Percentiles rank a stretch among this genome's conserved stretches.
These are phyloP conservation scores for Penicillium bialowiezense DNA, from an alignment of 495 filamentous ascomycete species.

Conservation along the genomic window DNA sequence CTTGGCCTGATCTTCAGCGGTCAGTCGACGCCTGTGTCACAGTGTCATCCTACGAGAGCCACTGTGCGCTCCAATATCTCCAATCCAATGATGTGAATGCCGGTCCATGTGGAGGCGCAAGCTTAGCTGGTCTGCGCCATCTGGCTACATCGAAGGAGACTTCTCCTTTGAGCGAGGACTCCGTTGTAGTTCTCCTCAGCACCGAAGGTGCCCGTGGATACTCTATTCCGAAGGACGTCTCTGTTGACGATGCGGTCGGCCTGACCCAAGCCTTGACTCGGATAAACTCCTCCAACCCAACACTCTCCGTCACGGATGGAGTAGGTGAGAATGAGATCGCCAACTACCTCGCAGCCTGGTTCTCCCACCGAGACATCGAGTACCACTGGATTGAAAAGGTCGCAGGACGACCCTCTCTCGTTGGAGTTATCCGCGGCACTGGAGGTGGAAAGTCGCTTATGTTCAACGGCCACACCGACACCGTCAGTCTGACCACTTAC, in stretches of 20 bases:
- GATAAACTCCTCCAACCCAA: slow-evolving; percentile 46
- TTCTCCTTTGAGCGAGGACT: slow-evolving; percentile 36
- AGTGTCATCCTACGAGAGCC: slow-evolving; percentile 55
- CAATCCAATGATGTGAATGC: slow-evolving; percentile 39
- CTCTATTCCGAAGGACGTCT: slow-evolving; percentile 26
- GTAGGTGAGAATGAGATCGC: slow-evolving; percentile 41
- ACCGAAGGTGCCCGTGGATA: slow-evolving; percentile 49
- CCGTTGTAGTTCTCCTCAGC: slow-evolving; percentile 53
- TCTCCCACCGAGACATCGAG: slow-evolving; percentile 45
- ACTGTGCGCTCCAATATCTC: slow-evolving; percentile 51
- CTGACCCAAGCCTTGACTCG: slow-evolving; percentile 38
- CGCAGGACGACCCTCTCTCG: slow-evolving; percentile 42
- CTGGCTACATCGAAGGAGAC: slow-evolving; percentile 27
- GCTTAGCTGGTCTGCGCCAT: slow-evolving; percentile 54
- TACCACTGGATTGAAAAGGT: slow-evolving; percentile 40
- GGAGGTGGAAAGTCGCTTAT: slow-evolving; percentile 46
- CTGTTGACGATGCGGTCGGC: slow-evolving; percentile 30
- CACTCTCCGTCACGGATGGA: slow-evolving; percentile 33
- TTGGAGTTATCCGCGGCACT: slow-evolving; percentile 40
- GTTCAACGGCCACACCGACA: slow-evolving; percentile 51
- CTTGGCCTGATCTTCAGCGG: slow-evolving; percentile 55
- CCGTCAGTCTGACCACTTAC: slow-evolving; percentile 43
- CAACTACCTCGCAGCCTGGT: slow-evolving; percentile 40
- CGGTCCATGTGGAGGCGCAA: slow-evolving; percentile 64
- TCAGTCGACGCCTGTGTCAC: slow-evolving; percentile 58